Base-by-base conservation (phyloP, 352 stramenopile species). In the Aphanomyces stellatus region DNA sequence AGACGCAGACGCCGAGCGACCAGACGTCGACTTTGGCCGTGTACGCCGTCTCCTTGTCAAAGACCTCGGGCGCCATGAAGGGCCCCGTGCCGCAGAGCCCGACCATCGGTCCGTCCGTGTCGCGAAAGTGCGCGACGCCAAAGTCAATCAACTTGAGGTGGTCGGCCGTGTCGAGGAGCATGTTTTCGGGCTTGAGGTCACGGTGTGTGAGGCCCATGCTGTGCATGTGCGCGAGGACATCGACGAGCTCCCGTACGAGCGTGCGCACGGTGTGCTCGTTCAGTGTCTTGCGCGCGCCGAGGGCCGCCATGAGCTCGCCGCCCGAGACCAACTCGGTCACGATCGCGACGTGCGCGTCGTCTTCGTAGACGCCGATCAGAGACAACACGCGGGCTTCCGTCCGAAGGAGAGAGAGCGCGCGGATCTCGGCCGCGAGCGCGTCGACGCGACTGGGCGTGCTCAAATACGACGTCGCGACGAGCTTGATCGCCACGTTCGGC, bases 41-140 rank as follows among this genome's bases (percentile, higher is more conserved):
- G 62, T 93, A 93, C 3, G 41, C 35, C 4, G 72, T 76, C 22
- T 82, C 64, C 33, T 77, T 81, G 25, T 74, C 75, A 62, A 91
- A 93, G 77, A 91, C 90, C 69, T 93, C 85, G 1, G 85, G 85
- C 6, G 85, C 85, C 82, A 93, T 91, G 68, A 89, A 93, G 69
- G 91, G 85, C 53, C 78, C 78, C 61, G 85, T 91, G 56, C 85
- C 85, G 69, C 90, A 90, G 79, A 93, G 90, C 27, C 85, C 85
- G 1, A 63, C 78, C 81, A 91, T 90, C 51, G 79, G 71, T 8
- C 49, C 69, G 28, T 76, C 75, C 8, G 78, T 65, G 19, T 67
- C 80, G 22, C 74, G 74, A 35, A 76, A 70, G 63, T 93, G 79
- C 22, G 85, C 82, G 37, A 93, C 73, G 2, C 85, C 85, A 77